A percentile compares a stretch with the other conserved stretches of the same genome.
These are phyloP conservation scores for Hanseniaspora guilliermondii DNA, from an alignment of 805 yeast genomes.

Conservation along the genomic window DNA sequence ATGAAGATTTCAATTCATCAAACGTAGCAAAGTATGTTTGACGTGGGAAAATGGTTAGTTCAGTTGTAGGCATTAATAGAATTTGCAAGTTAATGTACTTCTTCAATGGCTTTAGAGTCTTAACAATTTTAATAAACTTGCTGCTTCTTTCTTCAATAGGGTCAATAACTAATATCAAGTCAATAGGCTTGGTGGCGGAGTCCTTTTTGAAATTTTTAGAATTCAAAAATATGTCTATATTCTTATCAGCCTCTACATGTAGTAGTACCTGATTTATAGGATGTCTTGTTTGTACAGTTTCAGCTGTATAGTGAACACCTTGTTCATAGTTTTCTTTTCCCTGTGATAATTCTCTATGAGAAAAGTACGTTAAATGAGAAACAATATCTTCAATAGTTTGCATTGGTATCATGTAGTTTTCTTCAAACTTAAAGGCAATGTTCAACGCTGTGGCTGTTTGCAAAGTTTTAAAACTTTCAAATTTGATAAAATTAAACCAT, in stretches of 20 bases:
- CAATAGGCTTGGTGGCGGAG: slow-evolving; percentile 31
- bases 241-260: slow-evolving; percentile 16
- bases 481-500: slow-evolving; percentile 32
- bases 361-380: slow-evolving; percentile 31
- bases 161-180: slow-evolving; percentile 51
- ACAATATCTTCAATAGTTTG: slow-evolving; percentile 40
- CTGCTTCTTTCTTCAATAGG: slow-evolving; percentile 66
- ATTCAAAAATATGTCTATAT: slow-evolving; percentile 15
- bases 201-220: slow-evolving; percentile 20
- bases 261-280: slow-evolving; percentile 7
- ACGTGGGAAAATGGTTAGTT: slow-evolving; percentile 34
- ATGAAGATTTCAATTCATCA: slow-evolving; percentile 28
- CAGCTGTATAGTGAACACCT: slow-evolving; percentile 32
- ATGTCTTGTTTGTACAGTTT: slow-evolving; percentile 35
- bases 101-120: slow-evolving; percentile 18
- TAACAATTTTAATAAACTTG: slow-evolving; percentile 40
- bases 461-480: slow-evolving; percentile 39
- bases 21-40: slow-evolving; percentile 48
- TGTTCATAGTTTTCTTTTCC: slow-evolving; percentile 16
- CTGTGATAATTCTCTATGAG: slow-evolving; percentile 23
- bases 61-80: slow-evolving; percentile 44
- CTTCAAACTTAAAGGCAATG: slow-evolving; percentile 16
- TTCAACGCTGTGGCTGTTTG: slow-evolving; percentile 24
- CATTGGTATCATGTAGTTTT: slow-evolving; percentile 19
- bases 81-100: slow-evolving; percentile 41